Base-by-base conservation (phyloP, 176 grass and related monocot genomes). In the barley (Hordeum vulgare) region DNA sequence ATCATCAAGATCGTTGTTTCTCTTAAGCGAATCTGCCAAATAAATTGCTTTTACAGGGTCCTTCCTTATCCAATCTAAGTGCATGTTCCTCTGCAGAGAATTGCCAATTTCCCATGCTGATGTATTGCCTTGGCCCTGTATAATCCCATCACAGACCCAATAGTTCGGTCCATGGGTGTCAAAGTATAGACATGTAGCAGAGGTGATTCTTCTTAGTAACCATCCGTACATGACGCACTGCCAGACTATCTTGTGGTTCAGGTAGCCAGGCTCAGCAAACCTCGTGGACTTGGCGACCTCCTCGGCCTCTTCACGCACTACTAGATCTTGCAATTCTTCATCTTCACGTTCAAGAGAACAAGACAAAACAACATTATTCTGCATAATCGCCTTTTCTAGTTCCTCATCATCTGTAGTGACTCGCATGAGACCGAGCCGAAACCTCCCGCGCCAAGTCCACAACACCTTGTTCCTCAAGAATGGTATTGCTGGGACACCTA, bases 341-440 rank as follows among this genome's bases (percentile, higher is more conserved):
- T 14, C 0, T 21, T 6, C 10, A 24, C 24, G 4, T 70, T 0
- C 35, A 1, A 15, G 2, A 12, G 4, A n/a, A 41, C 36, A 10
- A 35, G 0, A 0, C 0, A n/a, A 0, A 21, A 0, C 1, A 4
- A 56, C 56, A 47, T 78, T 11, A 1, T 0, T 78, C 12, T 12
- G 17, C 8, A 9, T 34, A 11, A 0, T 34, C 33, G 5, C 4
- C 4, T 25, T 5, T 8, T 34, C 7, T 0, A 13, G 0, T 5
- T 8, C 13, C 0, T 0, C 57, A 8, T 10, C 11, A 0, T 17
- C 0, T 28, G 0, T n/a, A n/a, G n/a, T n/a, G n/a, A n/a, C n/a
- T n/a, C n/a, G 0, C 6, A 45, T 9, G 0, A 3, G 1, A 11
- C 0, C 1, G 9, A 18, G 0, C 18, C 7, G 23, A 9, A 77